phyloP scores from a whole-genome alignment of 2,329 filamentous ascomycete species.

The Diaporthe capsici region DNA sequence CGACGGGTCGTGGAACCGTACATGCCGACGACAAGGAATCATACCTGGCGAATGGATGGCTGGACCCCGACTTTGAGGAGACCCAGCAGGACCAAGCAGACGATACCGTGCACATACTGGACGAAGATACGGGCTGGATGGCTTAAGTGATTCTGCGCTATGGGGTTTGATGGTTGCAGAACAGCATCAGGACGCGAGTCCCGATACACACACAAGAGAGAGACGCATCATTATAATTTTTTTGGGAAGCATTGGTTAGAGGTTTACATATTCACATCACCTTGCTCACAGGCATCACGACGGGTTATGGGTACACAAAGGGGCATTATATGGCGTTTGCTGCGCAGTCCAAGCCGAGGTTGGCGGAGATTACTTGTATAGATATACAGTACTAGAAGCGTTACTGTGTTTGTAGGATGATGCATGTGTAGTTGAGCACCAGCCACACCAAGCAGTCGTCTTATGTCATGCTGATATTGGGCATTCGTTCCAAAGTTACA shows the following conservation, averaged over 20 bases:
- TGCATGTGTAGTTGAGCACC: not conserved
- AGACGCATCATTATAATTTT: not conserved
- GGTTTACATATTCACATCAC: not conserved
- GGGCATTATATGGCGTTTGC: constrained; percentile 28
- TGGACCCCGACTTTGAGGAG: constrained; percentile 17
- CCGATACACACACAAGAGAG: not conserved
- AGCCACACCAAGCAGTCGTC: not conserved
- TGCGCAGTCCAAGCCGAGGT: not conserved
- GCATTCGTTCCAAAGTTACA: not conserved
- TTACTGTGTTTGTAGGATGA: not conserved
- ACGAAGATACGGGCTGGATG: constrained; percentile 35
- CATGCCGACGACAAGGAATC: not conserved
- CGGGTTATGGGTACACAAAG: not conserved
- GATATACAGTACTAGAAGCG: constrained; percentile 25
- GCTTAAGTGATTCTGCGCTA: not conserved
- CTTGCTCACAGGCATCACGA: constrained; percentile 21
- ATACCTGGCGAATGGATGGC: not conserved
- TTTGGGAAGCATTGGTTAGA: constrained; percentile 1
- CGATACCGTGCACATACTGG: not conserved
- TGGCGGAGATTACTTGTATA: not conserved
- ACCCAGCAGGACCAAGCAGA: not conserved
- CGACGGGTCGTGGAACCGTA: constrained; percentile 30
- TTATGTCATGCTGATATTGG: not conserved
- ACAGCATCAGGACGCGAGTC: constrained; percentile 34
- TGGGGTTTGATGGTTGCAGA: not conserved